phyloP scores from a whole-genome alignment of 73 alveolate species.

The Symbiodinium natans region DNA sequence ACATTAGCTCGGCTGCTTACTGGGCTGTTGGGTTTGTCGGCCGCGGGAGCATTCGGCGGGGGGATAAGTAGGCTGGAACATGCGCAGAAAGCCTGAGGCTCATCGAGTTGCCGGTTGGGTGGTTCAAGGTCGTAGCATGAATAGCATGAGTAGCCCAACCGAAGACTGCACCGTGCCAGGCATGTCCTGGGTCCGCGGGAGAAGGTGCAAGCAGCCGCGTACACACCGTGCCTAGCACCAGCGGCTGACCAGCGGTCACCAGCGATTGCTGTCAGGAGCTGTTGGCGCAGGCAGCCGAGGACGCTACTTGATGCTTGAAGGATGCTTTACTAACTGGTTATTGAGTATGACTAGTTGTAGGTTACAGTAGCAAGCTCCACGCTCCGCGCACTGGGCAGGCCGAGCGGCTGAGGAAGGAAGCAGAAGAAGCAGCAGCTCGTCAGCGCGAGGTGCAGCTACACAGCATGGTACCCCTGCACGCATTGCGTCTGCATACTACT shows the following conservation, averaged over 20 bases:
- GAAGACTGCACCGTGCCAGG: constrained; percentile 12
- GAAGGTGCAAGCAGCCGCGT: no score
- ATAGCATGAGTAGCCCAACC: no score
- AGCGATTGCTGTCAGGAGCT: constrained; percentile 7
- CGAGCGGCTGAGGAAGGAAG: constrained; percentile 44
- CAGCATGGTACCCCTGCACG: neutral
- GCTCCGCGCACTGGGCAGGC: neutral
- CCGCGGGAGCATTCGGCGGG: no score
- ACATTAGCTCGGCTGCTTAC: no score
- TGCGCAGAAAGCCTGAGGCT: no score
- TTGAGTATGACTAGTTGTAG: no score
- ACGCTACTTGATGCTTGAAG: neutral
- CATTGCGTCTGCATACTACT: neutral
- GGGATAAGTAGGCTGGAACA: no score
- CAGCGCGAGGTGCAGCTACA: constrained; percentile 35
- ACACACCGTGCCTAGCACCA: neutral
- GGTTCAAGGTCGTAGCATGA: no score
- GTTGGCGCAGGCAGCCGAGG: constrained; percentile 76
- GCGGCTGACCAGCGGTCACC: neutral
- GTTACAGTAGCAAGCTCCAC: no score
- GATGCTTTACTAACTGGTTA: no score
- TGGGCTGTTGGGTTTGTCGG: no score
- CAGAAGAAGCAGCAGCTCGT: constrained; percentile 36
- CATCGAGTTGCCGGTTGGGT: no score
- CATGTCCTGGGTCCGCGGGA: constrained; percentile 68